phyloP scores from a whole-genome alignment of 768 basidiomycete genomes.

The Multifurca ochricompacta region DNA sequence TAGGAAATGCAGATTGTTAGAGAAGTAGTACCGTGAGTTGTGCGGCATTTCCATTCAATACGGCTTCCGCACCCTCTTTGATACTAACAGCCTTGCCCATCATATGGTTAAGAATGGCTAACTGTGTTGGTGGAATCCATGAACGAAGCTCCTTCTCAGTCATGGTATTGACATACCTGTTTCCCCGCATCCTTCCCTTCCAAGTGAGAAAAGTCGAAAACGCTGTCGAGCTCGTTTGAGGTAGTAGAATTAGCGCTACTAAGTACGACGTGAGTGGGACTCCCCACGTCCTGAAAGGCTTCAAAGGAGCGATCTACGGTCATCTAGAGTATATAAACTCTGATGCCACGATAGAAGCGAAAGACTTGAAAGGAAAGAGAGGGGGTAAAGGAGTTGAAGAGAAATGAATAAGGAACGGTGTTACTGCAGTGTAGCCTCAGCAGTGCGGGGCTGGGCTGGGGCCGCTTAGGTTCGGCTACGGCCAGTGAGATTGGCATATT shows the following conservation, averaged over 20 bases:
- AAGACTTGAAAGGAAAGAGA: neutral
- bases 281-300: slow-evolving; percentile 7
- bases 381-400: neutral
- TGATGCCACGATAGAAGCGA: neutral
- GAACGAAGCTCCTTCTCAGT: neutral
- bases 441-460: too few relatives aligned
- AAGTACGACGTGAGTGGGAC: neutral
- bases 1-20: neutral
- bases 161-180: slow-evolving; percentile 4
- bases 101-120: slow-evolving; percentile 16
- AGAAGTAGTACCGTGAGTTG: slow-evolving; percentile 13
- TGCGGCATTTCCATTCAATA: slow-evolving; percentile 6
- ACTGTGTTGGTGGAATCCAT: neutral
- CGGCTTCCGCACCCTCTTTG: slow-evolving; percentile 21
- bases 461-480: too few relatives aligned
- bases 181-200: slow-evolving; percentile 18
- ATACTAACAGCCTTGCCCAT: slow-evolving; percentile 20
- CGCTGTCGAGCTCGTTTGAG: slow-evolving; percentile 2
- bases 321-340: slow-evolving; percentile 3
- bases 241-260: neutral
- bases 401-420: neutral
- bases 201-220: slow-evolving; percentile 17
- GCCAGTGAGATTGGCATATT: too few relatives aligned
- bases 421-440: neutral
- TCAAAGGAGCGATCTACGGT: slow-evolving; percentile 5